phyloP scores from a whole-genome alignment of 176 grass and related monocot genomes.

The Oryza rufipogon region DNA sequence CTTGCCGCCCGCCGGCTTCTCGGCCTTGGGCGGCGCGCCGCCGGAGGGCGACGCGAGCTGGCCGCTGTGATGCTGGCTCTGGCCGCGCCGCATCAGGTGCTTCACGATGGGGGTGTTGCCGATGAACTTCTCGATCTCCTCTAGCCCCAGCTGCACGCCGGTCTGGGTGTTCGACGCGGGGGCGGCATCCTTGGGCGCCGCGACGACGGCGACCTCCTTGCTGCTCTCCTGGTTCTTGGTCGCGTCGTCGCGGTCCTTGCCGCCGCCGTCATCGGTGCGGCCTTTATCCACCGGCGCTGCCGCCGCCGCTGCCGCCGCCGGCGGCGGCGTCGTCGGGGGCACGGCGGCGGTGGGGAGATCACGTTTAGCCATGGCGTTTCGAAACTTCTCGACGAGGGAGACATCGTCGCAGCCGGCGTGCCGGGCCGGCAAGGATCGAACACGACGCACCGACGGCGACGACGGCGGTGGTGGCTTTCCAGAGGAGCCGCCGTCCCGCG shows the following conservation, averaged over 20 bases:
- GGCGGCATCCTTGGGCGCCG: conserved; percentile 44
- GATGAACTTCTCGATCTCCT: conserved; percentile 83
- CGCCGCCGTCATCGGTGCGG: not conserved
- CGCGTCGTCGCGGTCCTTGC: not conserved
- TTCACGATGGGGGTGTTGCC: conserved; percentile 86
- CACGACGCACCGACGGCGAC: conserved; percentile 25
- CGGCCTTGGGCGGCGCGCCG: conserved; percentile 41
- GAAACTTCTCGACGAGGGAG: conserved; percentile 15
- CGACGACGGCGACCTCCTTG: conserved; percentile 56
- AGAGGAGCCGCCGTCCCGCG: conserved; percentile 20
- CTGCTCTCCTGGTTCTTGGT: conserved; percentile 59
- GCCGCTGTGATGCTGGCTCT: conserved; percentile 38
- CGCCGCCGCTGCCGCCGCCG: not conserved
- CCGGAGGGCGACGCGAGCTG: not conserved
- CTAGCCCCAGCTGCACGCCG: conserved; percentile 60
- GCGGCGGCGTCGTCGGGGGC: not conserved
- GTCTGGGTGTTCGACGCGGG: conserved; percentile 41
- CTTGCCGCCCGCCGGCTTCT: conserved; percentile 47
- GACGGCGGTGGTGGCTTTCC: not conserved
- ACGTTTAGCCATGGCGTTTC: conserved; percentile 3
- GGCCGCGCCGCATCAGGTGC: conserved; percentile 67
- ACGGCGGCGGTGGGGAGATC: conserved; percentile 17
- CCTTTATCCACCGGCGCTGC: not conserved
- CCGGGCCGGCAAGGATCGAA: conserved; percentile 33
- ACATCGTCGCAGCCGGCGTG: not conserved